Base-by-base conservation (phyloP, 805 yeast species). In the Lipomyces oligophaga region DNA sequence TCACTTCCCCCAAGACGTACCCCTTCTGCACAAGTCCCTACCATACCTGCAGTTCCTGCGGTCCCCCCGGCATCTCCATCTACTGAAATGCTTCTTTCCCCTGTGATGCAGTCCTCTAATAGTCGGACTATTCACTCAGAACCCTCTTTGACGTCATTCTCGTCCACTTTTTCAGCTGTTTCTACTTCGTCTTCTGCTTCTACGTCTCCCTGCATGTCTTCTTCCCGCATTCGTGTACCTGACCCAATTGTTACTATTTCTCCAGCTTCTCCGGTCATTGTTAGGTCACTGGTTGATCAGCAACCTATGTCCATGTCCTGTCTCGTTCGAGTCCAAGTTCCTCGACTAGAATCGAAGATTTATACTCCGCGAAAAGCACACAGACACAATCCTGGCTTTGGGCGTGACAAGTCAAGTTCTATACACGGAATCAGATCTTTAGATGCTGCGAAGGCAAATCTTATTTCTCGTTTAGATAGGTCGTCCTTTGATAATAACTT, bases 241-340 rank as follows among this genome's bases (percentile, higher is more conserved):
- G 52, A 47, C 4, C 52, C 52, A 13, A 19, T 24, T 6, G 22
- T 47, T 2, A 26, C 35, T 11, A 28, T 47, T 20, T 15, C 43
- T 4, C 34, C 52, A n/a, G 42, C 47, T 13, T 25, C 44, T 1
- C 44, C 47, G 15, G 38, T 40, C n/a, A 31, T 35, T 19, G 16
- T 33, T 11, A 21, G 52, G 3, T 27, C 48, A 6, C 42, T 4
- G 8, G 15, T 20, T 15, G 45, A 33, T 5, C 45, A 47, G 45
- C 48, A 36, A n/a, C n/a, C n/a, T n/a, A n/a, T n/a, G 19, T 38
- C 42, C 27, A 20, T 43, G 8, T 37, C 48, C 18, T 43, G 48
- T n/a, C 37, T 47, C 6, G 38, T 47, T 16, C 44, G 40, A 6
- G 37, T 47, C 5, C 22, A 38, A 13, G 31, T 41, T 18, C 51